phyloP scores from a whole-genome alignment of 2,329 filamentous ascomycete genomes.

The Curvularia verruculosa region DNA sequence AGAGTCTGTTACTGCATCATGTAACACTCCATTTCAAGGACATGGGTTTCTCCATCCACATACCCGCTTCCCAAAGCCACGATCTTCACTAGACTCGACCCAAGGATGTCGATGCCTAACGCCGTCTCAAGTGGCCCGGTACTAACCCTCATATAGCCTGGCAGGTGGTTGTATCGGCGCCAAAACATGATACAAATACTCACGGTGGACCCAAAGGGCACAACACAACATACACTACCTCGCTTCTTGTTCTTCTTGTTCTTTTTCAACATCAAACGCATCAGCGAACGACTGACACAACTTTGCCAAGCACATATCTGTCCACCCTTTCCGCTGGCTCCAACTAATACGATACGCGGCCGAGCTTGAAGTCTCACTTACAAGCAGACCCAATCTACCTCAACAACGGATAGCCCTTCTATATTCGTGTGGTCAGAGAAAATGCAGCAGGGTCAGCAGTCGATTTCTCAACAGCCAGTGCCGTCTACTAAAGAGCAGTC shows the following conservation, averaged over 20 bases:
- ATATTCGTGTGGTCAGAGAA: neutral
- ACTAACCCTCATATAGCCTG: slow-evolving; percentile 20
- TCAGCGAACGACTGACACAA: neutral
- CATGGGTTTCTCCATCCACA: neutral
- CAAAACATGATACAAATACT: slow-evolving; percentile 32
- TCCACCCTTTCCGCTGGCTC: neutral
- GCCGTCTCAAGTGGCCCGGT: slow-evolving; percentile 26
- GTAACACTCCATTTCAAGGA: neutral
- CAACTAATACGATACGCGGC: neutral
- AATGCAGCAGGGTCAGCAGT: slow-evolving; percentile 35
- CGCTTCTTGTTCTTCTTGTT: too few species aligned
- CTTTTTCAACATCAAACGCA: neutral
- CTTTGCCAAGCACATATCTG: neutral
- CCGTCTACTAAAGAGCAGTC: slow-evolving; percentile 25
- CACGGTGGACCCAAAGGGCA: slow-evolving; percentile 6
- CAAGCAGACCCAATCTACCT: too few species aligned
- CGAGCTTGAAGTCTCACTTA: neutral
- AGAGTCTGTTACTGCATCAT: neutral
- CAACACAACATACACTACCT: neutral
- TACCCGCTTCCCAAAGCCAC: slow-evolving; percentile 23
- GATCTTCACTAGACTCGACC: slow-evolving; percentile 25
- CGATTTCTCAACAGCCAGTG: slow-evolving; percentile 21
- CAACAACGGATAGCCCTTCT: neutral
- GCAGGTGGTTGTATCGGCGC: slow-evolving; percentile 15
- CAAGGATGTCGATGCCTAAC: slow-evolving; percentile 25